Base-by-base conservation (phyloP, 139 green algal genomes). In the Bryopsis sp. region DNA sequence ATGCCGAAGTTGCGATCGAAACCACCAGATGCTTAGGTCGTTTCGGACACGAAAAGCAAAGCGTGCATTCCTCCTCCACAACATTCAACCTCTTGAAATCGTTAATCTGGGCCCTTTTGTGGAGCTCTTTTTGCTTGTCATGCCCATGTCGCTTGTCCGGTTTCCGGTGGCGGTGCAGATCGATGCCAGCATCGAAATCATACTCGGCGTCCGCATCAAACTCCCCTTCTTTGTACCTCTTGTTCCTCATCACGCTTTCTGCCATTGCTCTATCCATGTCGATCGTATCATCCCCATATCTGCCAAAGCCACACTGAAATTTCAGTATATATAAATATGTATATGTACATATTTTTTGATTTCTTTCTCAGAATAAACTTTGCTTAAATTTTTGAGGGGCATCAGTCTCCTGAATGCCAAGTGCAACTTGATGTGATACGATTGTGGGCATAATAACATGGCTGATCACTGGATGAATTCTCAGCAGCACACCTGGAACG, bases 151-250 rank as follows among this genome's bases (percentile, higher is more conserved):
- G 43, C 19, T 28, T 47, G 28, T 11, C 19, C 28, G 5, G 6
- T 39, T 26, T 15, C 19, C 59, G 33, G 33, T 67, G 26, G 26
- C 57, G 6, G 2, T 63, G 50, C 73, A 87, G 64, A 28, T 96
- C 87, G 47, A 97, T 70, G 0, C 92, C 91, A 2, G 71, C 85
- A 61, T 98, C 92, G 54, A 88, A 70, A 71, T 98, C 92, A 78
- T 98, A 98, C 80, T 98, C 92, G 32, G 82, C 91, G 66, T 98
- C 92, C 58, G 82, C 86, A 48, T 91, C 80, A 47, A 89, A 38
- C 24, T 88, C 83, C 0, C 71, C 75, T 15, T 67, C 74, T 50
- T 82, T 86, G 79, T 81, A 88, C 26, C 75, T 58, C 39, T 66
- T 47, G 2, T 67, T 74, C 22, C 59, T 61, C 37, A 76, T 54